These are phyloP conservation scores for Pichia deserticola DNA, from an alignment of 805 yeast genomes.

Conservation along the genomic window DNA sequence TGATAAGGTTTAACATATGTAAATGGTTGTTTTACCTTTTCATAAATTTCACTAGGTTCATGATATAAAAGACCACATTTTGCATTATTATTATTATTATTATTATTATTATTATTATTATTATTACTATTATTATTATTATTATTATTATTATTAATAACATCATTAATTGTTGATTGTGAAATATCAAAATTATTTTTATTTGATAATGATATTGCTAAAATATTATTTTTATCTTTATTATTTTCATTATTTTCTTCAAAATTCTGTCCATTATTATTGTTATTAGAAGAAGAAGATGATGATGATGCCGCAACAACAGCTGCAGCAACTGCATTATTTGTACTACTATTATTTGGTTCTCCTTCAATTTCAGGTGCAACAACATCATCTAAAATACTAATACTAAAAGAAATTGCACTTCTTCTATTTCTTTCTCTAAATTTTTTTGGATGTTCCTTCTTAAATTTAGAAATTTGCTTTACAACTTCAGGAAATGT, in stretches of 20 bases:
- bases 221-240: too few relatives aligned
- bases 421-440: constrained; percentile 26
- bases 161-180: not conserved
- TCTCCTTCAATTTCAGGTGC: not conserved
- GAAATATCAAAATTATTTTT: too few relatives aligned
- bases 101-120: not conserved
- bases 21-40: constrained; percentile 66
- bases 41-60: constrained; percentile 76
- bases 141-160: not conserved
- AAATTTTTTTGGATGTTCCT: constrained; percentile 35
- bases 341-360: not conserved
- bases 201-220: too few relatives aligned
- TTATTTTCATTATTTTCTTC: too few relatives aligned
- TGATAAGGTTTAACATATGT: constrained; percentile 90
- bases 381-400: constrained; percentile 31
- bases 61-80: constrained; percentile 39
- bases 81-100: constrained; percentile 10
- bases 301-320: too few relatives aligned
- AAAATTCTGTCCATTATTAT: too few relatives aligned
- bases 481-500: constrained; percentile 57
- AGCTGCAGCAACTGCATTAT: not conserved
- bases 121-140: not conserved
- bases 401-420: constrained; percentile 42
- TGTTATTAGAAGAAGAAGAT: too few relatives aligned
- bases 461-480: constrained; percentile 34